Base-by-base conservation (phyloP, 2,329 filamentous ascomycete genomes). In the Ceratocystis lukuohia region DNA sequence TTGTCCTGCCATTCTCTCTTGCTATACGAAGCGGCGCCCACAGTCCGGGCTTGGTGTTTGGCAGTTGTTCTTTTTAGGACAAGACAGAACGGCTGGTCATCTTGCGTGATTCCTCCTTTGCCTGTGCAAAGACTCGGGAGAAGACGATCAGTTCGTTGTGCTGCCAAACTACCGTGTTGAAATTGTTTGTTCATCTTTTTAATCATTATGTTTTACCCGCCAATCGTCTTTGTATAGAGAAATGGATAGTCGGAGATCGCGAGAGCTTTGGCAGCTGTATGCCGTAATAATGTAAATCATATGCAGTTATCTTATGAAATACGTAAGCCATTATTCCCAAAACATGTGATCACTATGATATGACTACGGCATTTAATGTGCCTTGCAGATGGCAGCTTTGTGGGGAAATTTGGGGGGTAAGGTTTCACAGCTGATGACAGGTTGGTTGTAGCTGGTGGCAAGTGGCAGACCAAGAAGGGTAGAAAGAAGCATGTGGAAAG, bases 11-110 rank as follows among this genome's bases (percentile, higher is more conserved):
- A 56, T 56, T 25, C 12, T 28, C 28, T 37, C 8, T 8, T 37
- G 56, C 25, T 30, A 59, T 59, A 20, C 12, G 7, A 63, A 63
- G 46, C 37, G 37, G 37, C 30, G 45, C 62, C 62, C 62, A 37
- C 62, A 63, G 62, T 33, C 28, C 41, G 62, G 62, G 62, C 25
- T 53, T 63, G 25, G 62, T 50, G 46, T 53, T 33, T 63, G 28
- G 45, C 56, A 59, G 56, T 30, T 5, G 7, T 30, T n/a, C 28
- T 59, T 41, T 37, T 37, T 15, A 41, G 56, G 7, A 59, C 17
- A 33, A 30, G 37, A 41, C 10, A 41, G 37, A 41, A n/a, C 5
- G 56, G 2, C 8, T 59, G 28, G 17, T 2, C 3, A 8, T 59
- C n/a, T 59, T 15, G 2, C 28, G 28, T 15, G 1, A 30, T 6